phyloP scores from a whole-genome alignment of 805 yeast species.

The Candida pseudoglaebosa region DNA sequence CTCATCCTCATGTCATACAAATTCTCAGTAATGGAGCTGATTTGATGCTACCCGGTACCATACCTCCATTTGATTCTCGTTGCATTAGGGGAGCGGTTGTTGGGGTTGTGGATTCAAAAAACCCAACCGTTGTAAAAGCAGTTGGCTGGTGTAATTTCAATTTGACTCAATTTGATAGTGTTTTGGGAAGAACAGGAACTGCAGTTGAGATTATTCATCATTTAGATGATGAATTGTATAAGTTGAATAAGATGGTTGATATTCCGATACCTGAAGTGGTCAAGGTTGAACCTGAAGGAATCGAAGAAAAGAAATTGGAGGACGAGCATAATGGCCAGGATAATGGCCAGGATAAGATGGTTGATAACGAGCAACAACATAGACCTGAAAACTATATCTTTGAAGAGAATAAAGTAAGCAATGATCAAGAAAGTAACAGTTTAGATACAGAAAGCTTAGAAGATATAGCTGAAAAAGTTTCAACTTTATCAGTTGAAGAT shows the following conservation, averaged over 20 bases:
- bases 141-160: conserved; percentile 61
- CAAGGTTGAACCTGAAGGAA: not conserved
- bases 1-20: conserved; percentile 71
- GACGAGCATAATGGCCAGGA: not conserved
- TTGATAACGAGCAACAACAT: conserved; percentile 8
- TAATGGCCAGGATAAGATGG: not conserved
- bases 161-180: conserved; percentile 40
- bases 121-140: conserved; percentile 65
- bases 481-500: conserved; percentile 52
- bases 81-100: conserved; percentile 56
- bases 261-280: conserved; percentile 23
- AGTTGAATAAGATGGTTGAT: conserved; percentile 45
- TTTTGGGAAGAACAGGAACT: conserved; percentile 67
- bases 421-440: conserved; percentile 5
- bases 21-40: conserved; percentile 76
- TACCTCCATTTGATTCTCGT: conserved; percentile 53
- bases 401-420: conserved; percentile 4
- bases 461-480: conserved; percentile 28
- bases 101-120: conserved; percentile 59
- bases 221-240: conserved; percentile 60
- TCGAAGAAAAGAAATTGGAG: not conserved
- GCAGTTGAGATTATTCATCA: conserved; percentile 74
- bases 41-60: conserved; percentile 70
- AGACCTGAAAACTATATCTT: conserved; percentile 7
- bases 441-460: conserved; percentile 4